Evolutionary conservation across 192 early-diverging fungal genomes (phyloP), one percentile per base, ranked within the genome.

Genomic region (Dissophora ornata): DNA sequence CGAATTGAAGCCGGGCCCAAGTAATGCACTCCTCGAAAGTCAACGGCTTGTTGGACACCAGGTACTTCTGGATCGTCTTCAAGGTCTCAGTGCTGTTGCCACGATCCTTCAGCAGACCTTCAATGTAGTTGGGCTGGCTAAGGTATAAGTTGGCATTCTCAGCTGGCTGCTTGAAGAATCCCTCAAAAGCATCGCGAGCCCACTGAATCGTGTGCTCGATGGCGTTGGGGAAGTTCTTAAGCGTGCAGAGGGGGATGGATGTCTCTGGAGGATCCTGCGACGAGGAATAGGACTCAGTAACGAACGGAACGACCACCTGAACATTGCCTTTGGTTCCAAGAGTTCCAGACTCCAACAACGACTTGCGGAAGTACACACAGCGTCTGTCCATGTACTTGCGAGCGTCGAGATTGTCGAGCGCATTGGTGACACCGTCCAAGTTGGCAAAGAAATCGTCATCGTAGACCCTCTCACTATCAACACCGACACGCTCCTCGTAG

Each of bases 301-400:
- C 73, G 80, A 87, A 88, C 16, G 98, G 98, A 77, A 99, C 81
- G 16, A 99, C 90, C 16, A 99, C 96, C 83, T 99, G 98, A 11
- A 96, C 97, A 86, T 99, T 99, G 62, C 98, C 98, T 85, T 99
- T 99, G 54, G 98, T 99, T 24, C 98, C 98, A 15, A 99, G 85
- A 2, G 98, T 99, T 24, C 98, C 98, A 29, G 96, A 97, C 81
- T 99, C 98, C 52, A 99, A 81, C 55, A 99, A 82, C 19, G 97
- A 90, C 83, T 97, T 98, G 69, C 94, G 84, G 81, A 89, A 98
- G 82, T 94, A 98, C 25, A 99, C 95, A 82, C 98, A 99, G 57
- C 98, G 91, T 57, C 92, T 81, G 80, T 99, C 98, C 84, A 99
- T 93, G 77, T 99, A 99, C 83, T 92, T 89, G 56, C 98, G 92